A percentile compares a stretch with the other conserved stretches of the same genome.
Conservation (phyloP, 2,329 filamentous ascomycete species). For the Thielaviopsis euricoi region DNA sequence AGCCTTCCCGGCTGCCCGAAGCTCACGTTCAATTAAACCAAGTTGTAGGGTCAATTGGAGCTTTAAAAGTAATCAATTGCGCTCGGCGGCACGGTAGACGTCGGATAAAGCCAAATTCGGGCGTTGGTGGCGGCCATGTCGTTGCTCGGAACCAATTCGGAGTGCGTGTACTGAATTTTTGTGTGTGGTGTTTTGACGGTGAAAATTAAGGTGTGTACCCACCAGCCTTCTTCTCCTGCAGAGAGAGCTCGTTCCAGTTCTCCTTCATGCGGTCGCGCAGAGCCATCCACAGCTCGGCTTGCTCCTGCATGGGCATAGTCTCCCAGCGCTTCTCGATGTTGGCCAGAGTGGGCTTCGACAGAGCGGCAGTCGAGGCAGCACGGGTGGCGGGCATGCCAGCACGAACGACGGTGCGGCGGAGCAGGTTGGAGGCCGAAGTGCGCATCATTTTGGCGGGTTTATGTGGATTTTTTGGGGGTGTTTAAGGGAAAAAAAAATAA, state of each 20-base stretch:
- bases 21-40: background rate
- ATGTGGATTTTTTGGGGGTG: slow-evolving; percentile 4
- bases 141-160: background rate
- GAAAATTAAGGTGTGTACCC: slow-evolving; percentile 28
- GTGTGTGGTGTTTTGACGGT: slow-evolving; percentile 3
- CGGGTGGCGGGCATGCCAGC: slow-evolving; percentile 28
- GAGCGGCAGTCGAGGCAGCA: slow-evolving; percentile 64
- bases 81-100: background rate
- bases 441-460: slow-evolving; percentile 32
- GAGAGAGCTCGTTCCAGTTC: slow-evolving; percentile 86
- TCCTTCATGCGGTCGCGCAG: slow-evolving; percentile 97
- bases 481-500: slow-evolving; percentile 1
- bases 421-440: slow-evolving; percentile 30
- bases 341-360: slow-evolving; percentile 92
- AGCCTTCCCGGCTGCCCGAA: background rate
- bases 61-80: background rate
- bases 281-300: slow-evolving; percentile 98
- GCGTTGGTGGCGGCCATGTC: background rate
- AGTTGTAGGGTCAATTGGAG: background rate
- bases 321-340: slow-evolving; percentile 99
- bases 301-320: slow-evolving; percentile 91
- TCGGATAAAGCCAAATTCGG: background rate
- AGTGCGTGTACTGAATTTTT: background rate
- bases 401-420: slow-evolving; percentile 34
- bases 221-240: slow-evolving; percentile 99